Evolutionary conservation across 768 basidiomycete genomes (phyloP).

Genomic region (Agrocybe praecox): DNA sequence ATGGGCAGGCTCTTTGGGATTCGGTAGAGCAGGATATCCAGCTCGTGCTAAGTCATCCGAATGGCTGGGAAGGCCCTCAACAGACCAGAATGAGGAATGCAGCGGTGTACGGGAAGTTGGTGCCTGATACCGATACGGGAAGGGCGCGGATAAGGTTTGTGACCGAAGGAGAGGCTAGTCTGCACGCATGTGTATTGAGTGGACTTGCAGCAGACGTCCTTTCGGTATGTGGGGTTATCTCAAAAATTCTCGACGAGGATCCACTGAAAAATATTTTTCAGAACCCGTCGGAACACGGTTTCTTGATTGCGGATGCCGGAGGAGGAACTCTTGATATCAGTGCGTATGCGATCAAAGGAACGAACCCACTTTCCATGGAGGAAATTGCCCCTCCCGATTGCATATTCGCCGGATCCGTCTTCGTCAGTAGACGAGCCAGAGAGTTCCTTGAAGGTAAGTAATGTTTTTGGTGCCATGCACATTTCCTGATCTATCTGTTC

Average conservation of each 20-base stretch:
- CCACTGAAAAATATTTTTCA: slow-evolving; percentile 22
- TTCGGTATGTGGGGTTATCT: slow-evolving; percentile 46
- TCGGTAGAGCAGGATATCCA: slow-evolving; percentile 70
- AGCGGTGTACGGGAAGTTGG: slow-evolving; percentile 70
- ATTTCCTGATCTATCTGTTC: slow-evolving; percentile 2
- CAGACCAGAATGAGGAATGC: slow-evolving; percentile 78
- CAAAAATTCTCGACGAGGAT: background rate
- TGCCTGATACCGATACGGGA: slow-evolving; percentile 75
- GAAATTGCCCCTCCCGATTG: slow-evolving; percentile 86
- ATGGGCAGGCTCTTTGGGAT: slow-evolving; percentile 69
- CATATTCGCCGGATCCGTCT: slow-evolving; percentile 84
- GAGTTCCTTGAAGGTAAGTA: slow-evolving; percentile 68
- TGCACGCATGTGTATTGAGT: slow-evolving; percentile 79
- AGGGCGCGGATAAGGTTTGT: slow-evolving; percentile 77
- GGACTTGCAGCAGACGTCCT: slow-evolving; percentile 79
- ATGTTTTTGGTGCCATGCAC: background rate
- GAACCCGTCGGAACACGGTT: slow-evolving; percentile 77
- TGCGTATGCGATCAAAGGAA: slow-evolving; percentile 74
- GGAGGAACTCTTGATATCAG: slow-evolving; percentile 84
- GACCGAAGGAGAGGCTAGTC: slow-evolving; percentile 82
- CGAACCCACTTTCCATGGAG: slow-evolving; percentile 74
- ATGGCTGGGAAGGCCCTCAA: slow-evolving; percentile 82
- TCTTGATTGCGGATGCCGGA: slow-evolving; percentile 80
- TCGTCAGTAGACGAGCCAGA: slow-evolving; percentile 75
- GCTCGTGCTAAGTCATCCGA: slow-evolving; percentile 78